Evolutionary conservation across 257 asterid species (phyloP).

Genomic region (Solanum gracilifrons): DNA sequence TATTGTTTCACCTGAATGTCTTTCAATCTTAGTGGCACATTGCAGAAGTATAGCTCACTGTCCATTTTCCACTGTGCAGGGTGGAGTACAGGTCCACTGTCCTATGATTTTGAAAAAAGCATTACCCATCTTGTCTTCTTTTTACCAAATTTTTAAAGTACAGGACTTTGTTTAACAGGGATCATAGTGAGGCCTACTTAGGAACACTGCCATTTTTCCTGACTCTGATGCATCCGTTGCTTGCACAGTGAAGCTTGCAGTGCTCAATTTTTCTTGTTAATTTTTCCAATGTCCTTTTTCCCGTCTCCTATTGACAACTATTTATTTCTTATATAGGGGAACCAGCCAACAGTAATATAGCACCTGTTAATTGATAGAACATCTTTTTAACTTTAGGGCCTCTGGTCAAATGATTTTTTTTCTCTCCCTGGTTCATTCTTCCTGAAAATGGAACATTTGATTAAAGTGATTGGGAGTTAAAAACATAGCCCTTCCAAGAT

Average conservation of each 20-base stretch:
- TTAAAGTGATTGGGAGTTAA: not conserved
- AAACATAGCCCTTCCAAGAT: not conserved
- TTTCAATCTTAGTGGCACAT: not conserved
- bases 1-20: not conserved
- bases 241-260: not conserved
- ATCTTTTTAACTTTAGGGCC: not conserved
- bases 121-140: slow-evolving; percentile 17
- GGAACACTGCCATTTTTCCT: not conserved
- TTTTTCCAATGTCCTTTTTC: not conserved
- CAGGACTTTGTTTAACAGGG: not conserved
- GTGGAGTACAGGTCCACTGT: slow-evolving; percentile 50
- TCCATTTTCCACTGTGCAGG: slow-evolving; percentile 65
- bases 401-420: not conserved
- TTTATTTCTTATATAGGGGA: not conserved
- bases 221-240: not conserved
- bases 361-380: not conserved
- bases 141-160: slow-evolving; percentile 3
- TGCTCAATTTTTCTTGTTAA: not conserved
- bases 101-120: slow-evolving; percentile 23
- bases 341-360: not conserved
- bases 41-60: slow-evolving; percentile 54
- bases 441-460: not conserved
- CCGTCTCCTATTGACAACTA: not conserved
- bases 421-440: not conserved
- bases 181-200: not conserved